These are phyloP conservation scores for Mycena pura DNA, from an alignment of 768 basidiomycete species.

Conservation along the genomic window DNA sequence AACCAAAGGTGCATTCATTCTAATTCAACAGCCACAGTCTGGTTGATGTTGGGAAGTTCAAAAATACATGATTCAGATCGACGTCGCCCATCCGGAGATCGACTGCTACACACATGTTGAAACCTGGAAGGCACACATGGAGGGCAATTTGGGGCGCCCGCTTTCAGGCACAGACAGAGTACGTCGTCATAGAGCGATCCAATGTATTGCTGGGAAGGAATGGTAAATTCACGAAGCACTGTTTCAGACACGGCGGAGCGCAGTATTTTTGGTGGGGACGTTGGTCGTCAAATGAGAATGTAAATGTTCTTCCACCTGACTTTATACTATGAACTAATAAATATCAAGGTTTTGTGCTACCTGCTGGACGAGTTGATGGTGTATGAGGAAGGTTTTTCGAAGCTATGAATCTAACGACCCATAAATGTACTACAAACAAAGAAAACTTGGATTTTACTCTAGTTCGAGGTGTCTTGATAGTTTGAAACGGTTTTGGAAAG, in stretches of 20 bases:
- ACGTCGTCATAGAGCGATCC: conserved; percentile 27
- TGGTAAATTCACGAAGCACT: conserved; percentile 35
- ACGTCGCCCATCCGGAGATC: conserved; percentile 25
- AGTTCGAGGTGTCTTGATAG: conserved; percentile 23
- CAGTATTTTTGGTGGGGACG: conserved; percentile 40
- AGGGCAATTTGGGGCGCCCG: conserved; percentile 6
- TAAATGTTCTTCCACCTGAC: conserved; percentile 8
- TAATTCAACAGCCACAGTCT: background rate
- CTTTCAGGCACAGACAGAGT: conserved; percentile 25
- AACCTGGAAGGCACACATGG: conserved; percentile 21
- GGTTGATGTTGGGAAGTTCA: conserved; percentile 8
- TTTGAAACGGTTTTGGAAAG: too few species aligned
- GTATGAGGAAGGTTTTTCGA: conserved; percentile 36
- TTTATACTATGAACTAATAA: background rate
- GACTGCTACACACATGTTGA: conserved; percentile 25
- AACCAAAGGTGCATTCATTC: conserved; percentile 19
- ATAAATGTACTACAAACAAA: too few species aligned
- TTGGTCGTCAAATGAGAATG: conserved; percentile 32
- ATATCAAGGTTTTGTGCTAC: conserved; percentile 33
- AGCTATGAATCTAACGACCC: too few species aligned
- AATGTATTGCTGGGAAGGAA: conserved; percentile 17
- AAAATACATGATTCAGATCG: conserved; percentile 15
- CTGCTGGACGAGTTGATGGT: conserved; percentile 36
- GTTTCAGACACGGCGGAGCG: conserved; percentile 34
- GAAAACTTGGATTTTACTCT: too few species aligned